These are phyloP conservation scores for Penicillium palitans DNA, from an alignment of 2,329 filamentous ascomycete species.

Conservation along the genomic window DNA sequence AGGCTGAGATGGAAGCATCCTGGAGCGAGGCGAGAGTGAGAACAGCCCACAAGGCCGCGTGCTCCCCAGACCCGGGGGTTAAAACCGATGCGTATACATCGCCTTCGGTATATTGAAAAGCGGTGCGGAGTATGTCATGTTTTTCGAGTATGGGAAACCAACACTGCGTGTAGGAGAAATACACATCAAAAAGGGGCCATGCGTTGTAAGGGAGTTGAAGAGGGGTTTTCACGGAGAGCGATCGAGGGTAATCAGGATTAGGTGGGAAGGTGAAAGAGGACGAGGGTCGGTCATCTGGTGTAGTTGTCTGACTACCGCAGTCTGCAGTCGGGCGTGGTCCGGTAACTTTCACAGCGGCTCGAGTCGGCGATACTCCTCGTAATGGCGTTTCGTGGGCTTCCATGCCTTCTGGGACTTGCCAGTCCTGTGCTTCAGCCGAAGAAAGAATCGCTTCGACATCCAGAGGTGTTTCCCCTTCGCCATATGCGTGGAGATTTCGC, in stretches of 20 bases:
- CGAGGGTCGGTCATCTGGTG: constrained; percentile 4
- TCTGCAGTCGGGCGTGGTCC: constrained; percentile 25
- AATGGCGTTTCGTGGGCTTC: constrained; percentile 21
- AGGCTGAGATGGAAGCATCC: constrained; percentile 39
- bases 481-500: constrained; percentile 27
- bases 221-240: constrained; percentile 34
- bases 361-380: constrained; percentile 29
- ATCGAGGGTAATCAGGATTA: constrained; percentile 10
- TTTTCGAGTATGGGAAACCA: constrained; percentile 76
- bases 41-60: constrained; percentile 62
- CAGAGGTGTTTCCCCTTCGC: constrained; percentile 30
- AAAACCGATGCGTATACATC: constrained; percentile 25
- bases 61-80: constrained; percentile 45
- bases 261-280: constrained; percentile 5
- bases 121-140: constrained; percentile 59
- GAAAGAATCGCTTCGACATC: constrained; percentile 34
- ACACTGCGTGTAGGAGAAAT: constrained; percentile 72
- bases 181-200: constrained; percentile 64
- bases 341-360: constrained; percentile 17
- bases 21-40: constrained; percentile 61
- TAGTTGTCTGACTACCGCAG: constrained; percentile 29
- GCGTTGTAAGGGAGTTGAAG: constrained; percentile 52
- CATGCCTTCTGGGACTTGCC: constrained; percentile 34
- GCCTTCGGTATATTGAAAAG: constrained; percentile 35
- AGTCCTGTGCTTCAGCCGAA: constrained; percentile 35